Evolutionary conservation across 2,329 filamentous ascomycete genomes (phyloP).

Genomic region (Orbilia ellipsospora): DNA sequence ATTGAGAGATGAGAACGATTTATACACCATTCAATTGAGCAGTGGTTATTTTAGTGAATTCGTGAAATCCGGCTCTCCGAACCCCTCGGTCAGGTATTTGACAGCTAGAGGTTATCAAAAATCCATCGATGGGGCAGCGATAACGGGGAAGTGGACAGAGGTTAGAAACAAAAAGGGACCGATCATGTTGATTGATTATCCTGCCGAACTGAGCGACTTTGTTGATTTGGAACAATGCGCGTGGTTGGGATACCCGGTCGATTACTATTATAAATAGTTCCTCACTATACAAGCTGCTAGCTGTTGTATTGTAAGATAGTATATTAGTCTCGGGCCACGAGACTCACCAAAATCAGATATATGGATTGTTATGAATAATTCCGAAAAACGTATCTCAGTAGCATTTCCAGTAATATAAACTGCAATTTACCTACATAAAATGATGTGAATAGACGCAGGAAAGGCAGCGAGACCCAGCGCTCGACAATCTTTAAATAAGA

Average conservation of each 20-base stretch:
- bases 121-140: slow-evolving; percentile 63
- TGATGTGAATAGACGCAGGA: too few species aligned
- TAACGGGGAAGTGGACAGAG: slow-evolving; percentile 62
- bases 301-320: too few species aligned
- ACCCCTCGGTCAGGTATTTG: slow-evolving; percentile 65
- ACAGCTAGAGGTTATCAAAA: slow-evolving; percentile 65
- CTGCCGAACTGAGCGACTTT: slow-evolving; percentile 64
- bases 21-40: slow-evolving; percentile 65
- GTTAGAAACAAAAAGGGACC: slow-evolving; percentile 62
- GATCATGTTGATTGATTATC: slow-evolving; percentile 65
- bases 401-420: too few species aligned
- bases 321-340: too few species aligned
- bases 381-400: too few species aligned
- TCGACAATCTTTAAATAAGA: too few species aligned
- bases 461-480: too few species aligned
- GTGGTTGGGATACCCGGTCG: slow-evolving; percentile 65
- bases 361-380: too few species aligned
- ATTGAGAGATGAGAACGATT: slow-evolving; percentile 67
- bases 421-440: too few species aligned
- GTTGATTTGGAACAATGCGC: slow-evolving; percentile 68
- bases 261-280: slow-evolving; percentile 59
- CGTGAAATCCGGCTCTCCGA: slow-evolving; percentile 67
- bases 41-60: slow-evolving; percentile 68
- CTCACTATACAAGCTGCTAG: too few species aligned
- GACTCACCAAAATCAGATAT: too few species aligned